Conservation (phyloP, 2,329 filamentous ascomycete genomes). For the Penicillium sp. region DNA sequence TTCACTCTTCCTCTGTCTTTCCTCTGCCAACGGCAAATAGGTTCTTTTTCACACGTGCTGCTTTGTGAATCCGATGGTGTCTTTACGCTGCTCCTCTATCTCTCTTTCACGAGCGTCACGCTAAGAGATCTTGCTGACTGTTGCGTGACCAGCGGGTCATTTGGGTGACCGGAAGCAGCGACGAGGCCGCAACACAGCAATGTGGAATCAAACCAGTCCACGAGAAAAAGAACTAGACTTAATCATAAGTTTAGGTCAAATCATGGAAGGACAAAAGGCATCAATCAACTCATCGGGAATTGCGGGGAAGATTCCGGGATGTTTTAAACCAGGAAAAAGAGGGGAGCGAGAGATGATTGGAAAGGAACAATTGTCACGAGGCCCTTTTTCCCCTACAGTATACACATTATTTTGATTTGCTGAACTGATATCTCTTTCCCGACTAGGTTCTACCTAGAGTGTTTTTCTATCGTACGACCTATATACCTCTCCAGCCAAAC, state of each 20-base stretch:
- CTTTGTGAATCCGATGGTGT: neutral
- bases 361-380: conserved; percentile 18
- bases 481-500: neutral
- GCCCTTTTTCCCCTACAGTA: neutral
- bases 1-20: neutral
- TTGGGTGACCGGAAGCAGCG: conserved; percentile 22
- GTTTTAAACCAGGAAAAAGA: conserved; percentile 2
- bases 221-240: neutral
- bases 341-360: conserved; percentile 3
- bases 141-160: conserved; percentile 24
- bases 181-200: conserved; percentile 5
- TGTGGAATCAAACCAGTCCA: neutral
- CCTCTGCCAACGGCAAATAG: neutral
- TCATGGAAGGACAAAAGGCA: neutral
- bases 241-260: neutral
- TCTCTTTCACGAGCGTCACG: neutral
- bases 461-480: neutral
- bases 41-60: neutral
- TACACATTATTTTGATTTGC: neutral
- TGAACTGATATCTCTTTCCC: neutral
- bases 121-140: conserved; percentile 10
- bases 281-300: neutral
- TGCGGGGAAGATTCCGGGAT: conserved; percentile 12
- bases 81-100: neutral
- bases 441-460: neutral